Evolutionary conservation across 2,329 filamentous ascomycete species (phyloP).

Genomic region (Daldinia sp.): DNA sequence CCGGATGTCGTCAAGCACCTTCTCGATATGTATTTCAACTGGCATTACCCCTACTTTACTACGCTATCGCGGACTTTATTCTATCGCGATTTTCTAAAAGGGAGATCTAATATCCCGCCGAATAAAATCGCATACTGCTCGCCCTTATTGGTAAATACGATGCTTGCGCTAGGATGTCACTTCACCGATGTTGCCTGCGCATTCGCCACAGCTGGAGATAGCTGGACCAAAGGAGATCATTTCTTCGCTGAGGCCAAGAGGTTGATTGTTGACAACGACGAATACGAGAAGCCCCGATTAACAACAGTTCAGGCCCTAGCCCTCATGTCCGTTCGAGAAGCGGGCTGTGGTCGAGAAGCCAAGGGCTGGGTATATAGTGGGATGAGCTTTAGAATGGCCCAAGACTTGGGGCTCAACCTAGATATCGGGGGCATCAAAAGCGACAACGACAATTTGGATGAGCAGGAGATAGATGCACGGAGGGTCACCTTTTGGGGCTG

Average conservation of each 20-base stretch:
- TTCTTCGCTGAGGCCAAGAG: constrained; percentile 95
- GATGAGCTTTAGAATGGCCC: constrained; percentile 98
- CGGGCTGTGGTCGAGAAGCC: constrained; percentile 90
- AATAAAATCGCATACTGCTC: constrained; percentile 81
- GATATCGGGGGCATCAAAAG: constrained; percentile 73
- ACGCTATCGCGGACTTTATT: constrained; percentile 88
- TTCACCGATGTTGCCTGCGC: constrained; percentile 82
- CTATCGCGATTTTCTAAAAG: constrained; percentile 81
- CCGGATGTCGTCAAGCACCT: constrained; percentile 82
- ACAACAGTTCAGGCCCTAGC: constrained; percentile 93
- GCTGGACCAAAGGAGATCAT: constrained; percentile 88
- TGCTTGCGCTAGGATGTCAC: constrained; percentile 91
- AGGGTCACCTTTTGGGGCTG: constrained; percentile 97
- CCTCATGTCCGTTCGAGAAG: constrained; percentile 95
- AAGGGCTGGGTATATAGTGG: constrained; percentile 99
- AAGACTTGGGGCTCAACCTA: constrained; percentile 90
- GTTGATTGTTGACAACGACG: constrained; percentile 87
- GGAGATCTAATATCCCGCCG: constrained; percentile 63
- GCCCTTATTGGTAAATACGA: constrained; percentile 88
- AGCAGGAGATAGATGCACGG: constrained; percentile 87
- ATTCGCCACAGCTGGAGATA: constrained; percentile 75
- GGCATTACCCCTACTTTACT: constrained; percentile 97
- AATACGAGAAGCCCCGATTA: constrained; percentile 87
- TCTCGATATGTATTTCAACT: constrained; percentile 97
- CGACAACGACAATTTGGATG: constrained; percentile 68